Evolutionary conservation across 2,329 filamentous ascomycete species (phyloP).

Genomic region (Xylariaceae sp.): DNA sequence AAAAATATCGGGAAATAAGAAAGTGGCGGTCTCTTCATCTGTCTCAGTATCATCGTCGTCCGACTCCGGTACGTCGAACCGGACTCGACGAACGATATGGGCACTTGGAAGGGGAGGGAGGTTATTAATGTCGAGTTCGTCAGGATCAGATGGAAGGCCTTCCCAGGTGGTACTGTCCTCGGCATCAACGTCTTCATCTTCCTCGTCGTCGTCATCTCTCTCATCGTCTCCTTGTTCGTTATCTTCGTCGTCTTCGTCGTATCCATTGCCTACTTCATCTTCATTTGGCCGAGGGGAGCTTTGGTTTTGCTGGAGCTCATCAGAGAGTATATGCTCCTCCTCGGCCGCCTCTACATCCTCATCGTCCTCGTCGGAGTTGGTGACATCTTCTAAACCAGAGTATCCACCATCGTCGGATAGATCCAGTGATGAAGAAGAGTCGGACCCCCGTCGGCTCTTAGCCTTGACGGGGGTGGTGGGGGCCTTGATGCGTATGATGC

Average conservation of each 20-base stretch:
- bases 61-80: constrained; percentile 66
- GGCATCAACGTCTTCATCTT: constrained; percentile 25
- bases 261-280: constrained; percentile 37
- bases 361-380: constrained; percentile 73
- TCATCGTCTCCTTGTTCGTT: constrained; percentile 38
- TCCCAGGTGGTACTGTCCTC: constrained; percentile 52
- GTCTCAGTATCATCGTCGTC: constrained; percentile 64
- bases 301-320: constrained; percentile 37
- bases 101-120: constrained; percentile 28
- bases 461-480: constrained; percentile 41
- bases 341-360: constrained; percentile 73
- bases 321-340: constrained; percentile 66
- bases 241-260: constrained; percentile 38
- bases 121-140: constrained; percentile 40
- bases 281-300: constrained; percentile 50
- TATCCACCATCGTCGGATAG: constrained; percentile 67
- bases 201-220: constrained; percentile 28
- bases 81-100: constrained; percentile 59
- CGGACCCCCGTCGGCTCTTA: constrained; percentile 46
- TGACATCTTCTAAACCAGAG: constrained; percentile 74
- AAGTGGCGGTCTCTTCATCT: constrained; percentile 56
- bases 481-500: constrained; percentile 48
- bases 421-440: constrained; percentile 52
- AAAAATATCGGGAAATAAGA: constrained; percentile 73
- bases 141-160: constrained; percentile 47